These are phyloP conservation scores for Diaporthe ampelina DNA, from an alignment of 2,329 filamentous ascomycete species.

Conservation along the genomic window DNA sequence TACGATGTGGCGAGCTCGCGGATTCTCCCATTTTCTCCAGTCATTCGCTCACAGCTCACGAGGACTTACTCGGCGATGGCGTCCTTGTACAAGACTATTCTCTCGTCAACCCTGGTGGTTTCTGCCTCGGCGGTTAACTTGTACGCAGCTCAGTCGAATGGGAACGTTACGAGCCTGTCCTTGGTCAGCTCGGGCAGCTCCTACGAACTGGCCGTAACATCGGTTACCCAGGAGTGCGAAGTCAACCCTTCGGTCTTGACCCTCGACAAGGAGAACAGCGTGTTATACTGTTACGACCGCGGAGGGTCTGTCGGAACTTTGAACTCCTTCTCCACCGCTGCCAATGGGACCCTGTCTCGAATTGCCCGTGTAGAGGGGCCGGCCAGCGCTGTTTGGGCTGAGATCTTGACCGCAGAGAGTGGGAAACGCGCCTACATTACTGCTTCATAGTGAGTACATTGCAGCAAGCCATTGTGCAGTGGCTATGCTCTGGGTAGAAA, in stretches of 20 bases:
- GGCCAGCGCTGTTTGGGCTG: slow-evolving; percentile 42
- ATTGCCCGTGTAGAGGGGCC: slow-evolving; percentile 42
- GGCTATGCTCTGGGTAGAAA: neutral
- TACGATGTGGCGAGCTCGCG: neutral
- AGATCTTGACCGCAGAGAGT: slow-evolving; percentile 42
- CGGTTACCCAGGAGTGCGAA: slow-evolving; percentile 56
- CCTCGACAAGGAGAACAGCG: slow-evolving; percentile 61
- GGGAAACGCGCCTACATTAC: slow-evolving; percentile 43
- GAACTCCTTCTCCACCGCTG: slow-evolving; percentile 54
- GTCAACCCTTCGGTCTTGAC: slow-evolving; percentile 72
- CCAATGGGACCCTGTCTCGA: slow-evolving; percentile 51
- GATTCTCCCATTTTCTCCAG: neutral
- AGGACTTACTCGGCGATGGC: neutral
- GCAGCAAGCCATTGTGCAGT: neutral
- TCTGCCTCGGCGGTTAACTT: slow-evolving; percentile 42
- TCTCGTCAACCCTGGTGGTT: slow-evolving; percentile 25
- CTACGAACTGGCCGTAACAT: slow-evolving; percentile 41
- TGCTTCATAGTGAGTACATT: slow-evolving; percentile 42
- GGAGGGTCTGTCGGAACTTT: slow-evolving; percentile 63
- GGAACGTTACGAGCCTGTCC: slow-evolving; percentile 43
- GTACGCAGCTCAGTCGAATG: slow-evolving; percentile 43
- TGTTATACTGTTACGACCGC: slow-evolving; percentile 74
- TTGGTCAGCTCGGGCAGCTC: slow-evolving; percentile 35
- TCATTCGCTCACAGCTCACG: neutral
- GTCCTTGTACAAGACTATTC: slow-evolving; percentile 23